Evolutionary conservation across 805 yeast species (phyloP), one percentile per base, ranked within the genome.

Genomic region (Hanseniaspora lachancei): DNA sequence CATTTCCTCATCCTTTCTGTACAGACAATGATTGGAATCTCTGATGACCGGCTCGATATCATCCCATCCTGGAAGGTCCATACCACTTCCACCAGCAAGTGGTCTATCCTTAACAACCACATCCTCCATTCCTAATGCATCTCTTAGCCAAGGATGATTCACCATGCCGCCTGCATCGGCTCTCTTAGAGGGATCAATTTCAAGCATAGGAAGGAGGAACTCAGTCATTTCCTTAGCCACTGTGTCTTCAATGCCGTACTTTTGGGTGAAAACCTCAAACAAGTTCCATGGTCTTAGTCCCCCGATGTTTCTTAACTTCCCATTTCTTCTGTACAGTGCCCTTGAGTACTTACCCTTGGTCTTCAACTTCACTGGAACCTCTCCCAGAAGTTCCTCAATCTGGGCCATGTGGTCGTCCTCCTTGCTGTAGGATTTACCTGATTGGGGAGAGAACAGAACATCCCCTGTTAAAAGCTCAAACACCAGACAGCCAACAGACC

Each of bases 321-420:
- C 88, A 58, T 79, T 71, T 1, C 79, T 71, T 69, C 82, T 79
- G 76, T 85, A 82, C 63, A 79, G 77, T 64, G 81, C 78, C 57
- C 77, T 65, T 9, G 86, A 68, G 72, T 81, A 75, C 66, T 77
- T 76, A 49, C 89, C 82, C 60, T 79, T 75, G 68, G 77, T 72
- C 54, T 84, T 67, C 62, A 82, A 64, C 49, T 74, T 72, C 16
- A 77, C 62, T 2, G 95, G 95, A 55, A 84, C 72, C 35, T 77
- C 75, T 0, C 95, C 91, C 53, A 86, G 66, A 18, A 86, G 72
- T 68, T 91, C 97, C 38, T 93, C 81, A 15, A 93, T 87, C 68
- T 93, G 97, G 0, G 97, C 97, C 62, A 93, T 76, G 68, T 93
- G 98, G 67, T 93, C 98, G 65, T 91, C 97, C 68, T 89, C 96